Percentiles rank a stretch among this genome's conserved stretches.
Conservation (phyloP, 192 early-diverging fungal genomes). For the Pecoramyces ruminantium region DNA sequence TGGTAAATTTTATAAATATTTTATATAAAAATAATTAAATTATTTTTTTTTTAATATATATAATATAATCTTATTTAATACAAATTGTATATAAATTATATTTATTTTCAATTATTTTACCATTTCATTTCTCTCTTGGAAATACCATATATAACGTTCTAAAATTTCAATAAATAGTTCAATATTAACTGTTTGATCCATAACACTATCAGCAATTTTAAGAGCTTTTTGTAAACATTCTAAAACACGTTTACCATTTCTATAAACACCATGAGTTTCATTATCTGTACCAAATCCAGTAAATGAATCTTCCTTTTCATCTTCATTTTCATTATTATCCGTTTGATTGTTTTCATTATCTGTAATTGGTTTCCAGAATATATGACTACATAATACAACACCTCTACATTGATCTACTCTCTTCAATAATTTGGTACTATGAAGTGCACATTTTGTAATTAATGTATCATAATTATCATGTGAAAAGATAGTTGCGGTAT, state of each 20-base stretch:
- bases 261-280: constrained; percentile 20
- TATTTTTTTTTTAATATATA: too few species aligned
- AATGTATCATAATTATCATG: constrained; percentile 90
- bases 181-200: constrained; percentile 77
- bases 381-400: constrained; percentile 61
- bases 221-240: constrained; percentile 86
- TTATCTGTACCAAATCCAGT: too few species aligned
- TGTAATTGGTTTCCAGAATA: constrained; percentile 63
- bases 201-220: constrained; percentile 82
- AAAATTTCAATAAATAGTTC: constrained; percentile 95
- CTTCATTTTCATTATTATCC: constrained; percentile 16
- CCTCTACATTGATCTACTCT: constrained; percentile 88
- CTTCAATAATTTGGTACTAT: constrained; percentile 78
- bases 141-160: constrained; percentile 88
- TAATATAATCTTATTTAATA: too few species aligned
- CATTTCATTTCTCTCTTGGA: constrained; percentile 74
- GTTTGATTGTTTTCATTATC: constrained; percentile 5
- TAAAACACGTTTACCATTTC: constrained; percentile 77
- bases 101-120: constrained; percentile 20
- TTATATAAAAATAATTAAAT: too few species aligned
- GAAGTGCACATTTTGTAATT: constrained; percentile 74
- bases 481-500: constrained; percentile 63
- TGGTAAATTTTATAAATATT: not conserved
- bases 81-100: constrained; percentile 1
- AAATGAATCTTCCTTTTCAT: constrained; percentile 24